A percentile compares a stretch with the other conserved stretches of the same genome.
Evolutionary conservation across 164 flowering plant species (phyloP).

Genomic region (Magnolia officinalis): DNA sequence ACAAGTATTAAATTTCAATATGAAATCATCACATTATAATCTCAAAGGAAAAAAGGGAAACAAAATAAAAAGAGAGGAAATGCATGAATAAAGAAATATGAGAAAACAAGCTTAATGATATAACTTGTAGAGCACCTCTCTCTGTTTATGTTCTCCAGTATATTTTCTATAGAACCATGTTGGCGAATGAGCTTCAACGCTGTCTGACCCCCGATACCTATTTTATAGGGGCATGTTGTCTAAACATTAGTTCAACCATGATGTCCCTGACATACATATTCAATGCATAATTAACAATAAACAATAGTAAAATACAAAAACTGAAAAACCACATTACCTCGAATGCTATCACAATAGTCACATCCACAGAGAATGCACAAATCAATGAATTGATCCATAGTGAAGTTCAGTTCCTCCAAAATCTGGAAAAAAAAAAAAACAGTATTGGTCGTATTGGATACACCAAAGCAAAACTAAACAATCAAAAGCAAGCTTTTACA

Average conservation of each 20-base stretch:
- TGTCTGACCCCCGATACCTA: conserved; percentile 90
- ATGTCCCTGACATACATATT: neutral
- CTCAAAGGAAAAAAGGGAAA: neutral
- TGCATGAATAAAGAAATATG: neutral
- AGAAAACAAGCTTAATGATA: neutral
- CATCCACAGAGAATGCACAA: conserved; percentile 96
- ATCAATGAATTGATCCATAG: conserved; percentile 97
- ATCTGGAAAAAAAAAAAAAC: conserved; percentile 48
- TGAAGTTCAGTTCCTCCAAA: conserved; percentile 76
- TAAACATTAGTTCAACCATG: neutral
- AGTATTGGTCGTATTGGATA: conserved; percentile 1
- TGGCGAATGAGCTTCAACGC: conserved; percentile 93
- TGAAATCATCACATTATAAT: neutral
- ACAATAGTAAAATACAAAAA: neutral
- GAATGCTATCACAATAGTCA: conserved; percentile 93
- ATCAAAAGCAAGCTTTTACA: conserved; percentile 1
- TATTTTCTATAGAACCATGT: conserved; percentile 86
- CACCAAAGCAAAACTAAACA: conserved; percentile 7
- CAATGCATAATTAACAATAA: neutral
- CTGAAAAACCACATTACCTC: conserved; percentile 49
- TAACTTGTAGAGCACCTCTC: conserved; percentile 50
- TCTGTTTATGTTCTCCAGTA: conserved; percentile 81
- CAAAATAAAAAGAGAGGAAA: neutral
- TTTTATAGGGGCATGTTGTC: conserved; percentile 4
- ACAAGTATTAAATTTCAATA: neutral